Conservation (phyloP, 768 basidiomycete species). For the Mycena albidolilacea region DNA sequence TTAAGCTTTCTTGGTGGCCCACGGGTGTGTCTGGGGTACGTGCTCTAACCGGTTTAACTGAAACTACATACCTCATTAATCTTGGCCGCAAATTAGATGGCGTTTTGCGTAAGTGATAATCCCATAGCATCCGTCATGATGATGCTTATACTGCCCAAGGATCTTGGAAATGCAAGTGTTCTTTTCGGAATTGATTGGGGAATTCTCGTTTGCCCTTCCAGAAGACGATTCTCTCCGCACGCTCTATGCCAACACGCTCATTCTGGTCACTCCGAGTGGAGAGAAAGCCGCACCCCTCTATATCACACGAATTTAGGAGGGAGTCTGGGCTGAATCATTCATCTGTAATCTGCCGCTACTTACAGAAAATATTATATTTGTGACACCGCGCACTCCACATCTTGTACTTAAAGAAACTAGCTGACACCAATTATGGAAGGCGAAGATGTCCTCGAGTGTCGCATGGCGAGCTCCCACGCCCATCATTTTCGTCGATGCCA, state of each 20-base stretch:
- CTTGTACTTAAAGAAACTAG: background rate
- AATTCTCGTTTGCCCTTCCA: slow-evolving; percentile 16
- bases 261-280: slow-evolving; percentile 7
- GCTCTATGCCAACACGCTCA: slow-evolving; percentile 8
- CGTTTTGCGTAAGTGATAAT: slow-evolving; percentile 22
- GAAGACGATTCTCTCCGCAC: background rate
- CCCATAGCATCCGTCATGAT: background rate
- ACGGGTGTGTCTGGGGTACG: slow-evolving; percentile 33
- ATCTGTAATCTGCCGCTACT: slow-evolving; percentile 3
- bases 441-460: too few species aligned
- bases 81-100: slow-evolving; percentile 13
- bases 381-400: background rate
- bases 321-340: background rate
- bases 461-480: too few species aligned
- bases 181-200: slow-evolving; percentile 9
- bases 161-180: slow-evolving; percentile 27
- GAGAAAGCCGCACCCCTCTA: slow-evolving; percentile 24
- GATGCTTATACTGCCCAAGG: background rate
- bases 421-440: too few species aligned
- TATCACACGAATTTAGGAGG: slow-evolving; percentile 26
- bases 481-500: too few species aligned
- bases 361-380: background rate
- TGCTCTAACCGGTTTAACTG: background rate
- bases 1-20: slow-evolving; percentile 33
- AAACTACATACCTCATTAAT: background rate